phyloP scores from a whole-genome alignment of 2,329 filamentous ascomycete species.

The Fusarium begoniae region DNA sequence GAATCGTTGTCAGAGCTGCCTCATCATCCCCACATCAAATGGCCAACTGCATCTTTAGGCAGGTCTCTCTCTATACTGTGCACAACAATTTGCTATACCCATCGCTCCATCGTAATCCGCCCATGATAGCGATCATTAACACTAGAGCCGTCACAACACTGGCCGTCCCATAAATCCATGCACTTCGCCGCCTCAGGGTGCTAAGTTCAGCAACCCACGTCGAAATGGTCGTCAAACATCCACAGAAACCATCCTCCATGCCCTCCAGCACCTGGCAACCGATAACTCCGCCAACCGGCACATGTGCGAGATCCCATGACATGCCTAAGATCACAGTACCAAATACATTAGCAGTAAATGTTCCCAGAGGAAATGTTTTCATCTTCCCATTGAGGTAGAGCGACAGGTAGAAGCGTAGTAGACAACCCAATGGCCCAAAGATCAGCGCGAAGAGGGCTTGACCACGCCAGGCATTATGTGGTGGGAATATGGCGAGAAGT shows the following conservation, averaged over 20 bases:
- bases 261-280: constrained; percentile 76
- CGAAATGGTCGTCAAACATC: constrained; percentile 72
- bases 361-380: constrained; percentile 81
- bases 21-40: neutral
- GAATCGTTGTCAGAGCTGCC: neutral
- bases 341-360: constrained; percentile 81
- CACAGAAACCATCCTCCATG: constrained; percentile 74
- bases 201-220: constrained; percentile 72
- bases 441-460: constrained; percentile 78
- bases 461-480: constrained; percentile 79
- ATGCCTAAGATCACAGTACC: constrained; percentile 80
- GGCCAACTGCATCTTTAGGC: neutral
- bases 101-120: constrained; percentile 75
- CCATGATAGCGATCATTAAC: constrained; percentile 76
- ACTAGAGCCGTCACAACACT: constrained; percentile 69
- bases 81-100: constrained; percentile 56
- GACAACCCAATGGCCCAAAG: constrained; percentile 83
- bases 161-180: constrained; percentile 73
- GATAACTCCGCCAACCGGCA: constrained; percentile 61
- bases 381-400: constrained; percentile 74
- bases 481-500: constrained; percentile 76
- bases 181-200: constrained; percentile 58
- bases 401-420: constrained; percentile 78
- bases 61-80: neutral
- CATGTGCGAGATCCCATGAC: constrained; percentile 81